Evolutionary conservation across 441 rosid species (phyloP).

Genomic region (Erysimum pusillum): DNA sequence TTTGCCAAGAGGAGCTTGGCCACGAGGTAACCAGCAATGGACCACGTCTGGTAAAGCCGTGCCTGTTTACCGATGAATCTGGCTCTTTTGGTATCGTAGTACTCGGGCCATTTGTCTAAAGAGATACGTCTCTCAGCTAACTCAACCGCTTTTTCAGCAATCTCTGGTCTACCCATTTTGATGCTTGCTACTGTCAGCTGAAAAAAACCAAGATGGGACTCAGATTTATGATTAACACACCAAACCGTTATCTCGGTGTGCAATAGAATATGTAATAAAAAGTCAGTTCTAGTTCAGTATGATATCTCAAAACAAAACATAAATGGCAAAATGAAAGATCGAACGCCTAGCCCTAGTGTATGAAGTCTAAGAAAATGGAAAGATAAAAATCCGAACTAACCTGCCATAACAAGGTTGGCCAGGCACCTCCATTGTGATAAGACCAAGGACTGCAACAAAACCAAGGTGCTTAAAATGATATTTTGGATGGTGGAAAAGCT

Average conservation of each 20-base stretch:
- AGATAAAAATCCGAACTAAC: slow-evolving; percentile 49
- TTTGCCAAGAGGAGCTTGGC: slow-evolving; percentile 67
- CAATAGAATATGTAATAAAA: background rate
- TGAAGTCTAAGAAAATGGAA: background rate
- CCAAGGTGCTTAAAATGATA: slow-evolving; percentile 13
- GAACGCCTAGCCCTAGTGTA: background rate
- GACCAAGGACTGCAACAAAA: slow-evolving; percentile 77
- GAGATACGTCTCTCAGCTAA: slow-evolving; percentile 64
- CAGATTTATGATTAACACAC: background rate
- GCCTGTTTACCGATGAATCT: slow-evolving; percentile 74
- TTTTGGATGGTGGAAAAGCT: slow-evolving; percentile 7
- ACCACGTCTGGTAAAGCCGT: slow-evolving; percentile 71
- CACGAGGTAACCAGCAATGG: slow-evolving; percentile 72
- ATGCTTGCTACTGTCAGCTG: slow-evolving; percentile 78
- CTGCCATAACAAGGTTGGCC: slow-evolving; percentile 91
- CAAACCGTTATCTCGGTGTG: background rate
- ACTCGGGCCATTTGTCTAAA: slow-evolving; percentile 78
- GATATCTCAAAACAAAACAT: background rate
- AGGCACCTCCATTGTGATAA: slow-evolving; percentile 83
- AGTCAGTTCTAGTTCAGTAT: background rate
- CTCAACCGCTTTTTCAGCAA: slow-evolving; percentile 69
- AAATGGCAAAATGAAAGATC: background rate
- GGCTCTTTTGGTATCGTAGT: slow-evolving; percentile 69
- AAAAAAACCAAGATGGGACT: slow-evolving; percentile 14
- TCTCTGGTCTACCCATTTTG: slow-evolving; percentile 75